These are phyloP conservation scores for Kodamaea laetipori DNA, from an alignment of 805 yeast species.

Conservation along the genomic window DNA sequence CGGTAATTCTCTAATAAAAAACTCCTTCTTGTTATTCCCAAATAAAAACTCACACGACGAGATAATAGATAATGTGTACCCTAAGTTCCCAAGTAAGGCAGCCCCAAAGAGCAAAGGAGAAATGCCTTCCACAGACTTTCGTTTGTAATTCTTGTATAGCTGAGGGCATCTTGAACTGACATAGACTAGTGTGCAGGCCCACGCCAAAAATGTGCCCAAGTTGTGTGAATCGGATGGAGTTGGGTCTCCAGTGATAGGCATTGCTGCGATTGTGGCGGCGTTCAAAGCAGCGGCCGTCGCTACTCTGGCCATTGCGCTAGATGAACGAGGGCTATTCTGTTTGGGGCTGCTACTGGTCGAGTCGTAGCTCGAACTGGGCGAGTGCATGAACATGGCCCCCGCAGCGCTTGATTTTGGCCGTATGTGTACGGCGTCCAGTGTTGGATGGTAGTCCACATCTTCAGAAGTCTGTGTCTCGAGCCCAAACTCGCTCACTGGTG, in stretches of 20 bases:
- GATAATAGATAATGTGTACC: conserved; percentile 75
- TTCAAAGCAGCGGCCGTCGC: conserved; percentile 18
- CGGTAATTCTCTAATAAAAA: conserved; percentile 72
- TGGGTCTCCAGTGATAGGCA: conserved; percentile 9
- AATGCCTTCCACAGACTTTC: conserved; percentile 85
- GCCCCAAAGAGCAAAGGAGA: conserved; percentile 79
- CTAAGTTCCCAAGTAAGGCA: conserved; percentile 75
- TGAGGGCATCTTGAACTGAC: conserved; percentile 84
- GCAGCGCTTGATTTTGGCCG: conserved; percentile 10
- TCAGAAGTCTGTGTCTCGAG: neutral
- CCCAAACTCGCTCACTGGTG: neutral
- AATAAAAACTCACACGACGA: conserved; percentile 55
- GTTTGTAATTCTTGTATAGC: conserved; percentile 66
- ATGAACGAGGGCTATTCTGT: conserved; percentile 9
- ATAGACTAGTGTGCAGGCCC: conserved; percentile 78
- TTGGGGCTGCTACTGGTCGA: conserved; percentile 12
- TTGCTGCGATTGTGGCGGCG: conserved; percentile 18
- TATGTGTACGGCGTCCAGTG: conserved; percentile 16
- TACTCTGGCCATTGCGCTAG: conserved; percentile 2
- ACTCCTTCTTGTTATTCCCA: conserved; percentile 39
- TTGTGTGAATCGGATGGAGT: conserved; percentile 1
- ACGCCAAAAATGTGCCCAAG: conserved; percentile 50
- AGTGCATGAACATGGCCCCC: conserved; percentile 4
- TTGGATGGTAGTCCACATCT: conserved; percentile 10
- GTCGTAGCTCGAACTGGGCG: conserved; percentile 18